A percentile compares a stretch with the other conserved stretches of the same genome.
These are phyloP conservation scores for Pythium dissotocum DNA, from an alignment of 352 stramenopile species.

Conservation along the genomic window DNA sequence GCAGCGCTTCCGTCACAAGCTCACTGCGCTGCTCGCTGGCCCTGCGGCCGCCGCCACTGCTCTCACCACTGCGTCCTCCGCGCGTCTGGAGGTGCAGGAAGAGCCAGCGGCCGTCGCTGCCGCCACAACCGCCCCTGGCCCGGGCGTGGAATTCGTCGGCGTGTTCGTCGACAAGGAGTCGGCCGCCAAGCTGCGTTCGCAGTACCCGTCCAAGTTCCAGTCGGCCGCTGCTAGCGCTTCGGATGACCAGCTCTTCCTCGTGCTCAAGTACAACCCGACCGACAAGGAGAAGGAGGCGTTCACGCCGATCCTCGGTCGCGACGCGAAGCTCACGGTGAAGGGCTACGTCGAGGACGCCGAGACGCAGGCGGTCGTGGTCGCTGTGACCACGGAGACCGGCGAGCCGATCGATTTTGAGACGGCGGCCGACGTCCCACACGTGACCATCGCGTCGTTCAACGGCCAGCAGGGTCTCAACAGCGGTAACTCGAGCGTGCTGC, in stretches of 20 bases:
- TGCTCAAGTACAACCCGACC: constrained; percentile 80
- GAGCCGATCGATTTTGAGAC: constrained; percentile 57
- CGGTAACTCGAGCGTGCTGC: constrained; percentile 69
- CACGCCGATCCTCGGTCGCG: constrained; percentile 59
- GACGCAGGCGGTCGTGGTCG: constrained; percentile 70
- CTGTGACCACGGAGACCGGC: constrained; percentile 60
- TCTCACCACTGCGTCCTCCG: constrained; percentile 5
- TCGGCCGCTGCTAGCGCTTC: constrained; percentile 10
- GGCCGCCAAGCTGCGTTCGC: constrained; percentile 42
- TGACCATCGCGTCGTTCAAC: constrained; percentile 59
- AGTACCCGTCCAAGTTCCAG: constrained; percentile 62
- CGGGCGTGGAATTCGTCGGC: constrained; percentile 64
- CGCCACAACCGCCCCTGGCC: background rate
- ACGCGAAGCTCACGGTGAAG: constrained; percentile 61
- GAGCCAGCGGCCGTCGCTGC: background rate
- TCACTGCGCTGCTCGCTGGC: constrained; percentile 19
- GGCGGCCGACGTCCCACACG: constrained; percentile 48
- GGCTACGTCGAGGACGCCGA: constrained; percentile 65
- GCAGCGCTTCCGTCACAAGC: constrained; percentile 20
- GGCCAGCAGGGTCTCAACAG: constrained; percentile 45
- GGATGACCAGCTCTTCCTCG: constrained; percentile 57
- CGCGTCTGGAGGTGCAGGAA: constrained; percentile 13
- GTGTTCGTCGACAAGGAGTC: constrained; percentile 72
- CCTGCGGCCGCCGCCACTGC: constrained; percentile 20
- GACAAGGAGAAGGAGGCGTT: constrained; percentile 73